Percentiles rank a stretch among this genome's conserved stretches.
These are phyloP conservation scores for Colletotrichum filicis DNA, from an alignment of 2,329 filamentous ascomycete species.

Conservation along the genomic window DNA sequence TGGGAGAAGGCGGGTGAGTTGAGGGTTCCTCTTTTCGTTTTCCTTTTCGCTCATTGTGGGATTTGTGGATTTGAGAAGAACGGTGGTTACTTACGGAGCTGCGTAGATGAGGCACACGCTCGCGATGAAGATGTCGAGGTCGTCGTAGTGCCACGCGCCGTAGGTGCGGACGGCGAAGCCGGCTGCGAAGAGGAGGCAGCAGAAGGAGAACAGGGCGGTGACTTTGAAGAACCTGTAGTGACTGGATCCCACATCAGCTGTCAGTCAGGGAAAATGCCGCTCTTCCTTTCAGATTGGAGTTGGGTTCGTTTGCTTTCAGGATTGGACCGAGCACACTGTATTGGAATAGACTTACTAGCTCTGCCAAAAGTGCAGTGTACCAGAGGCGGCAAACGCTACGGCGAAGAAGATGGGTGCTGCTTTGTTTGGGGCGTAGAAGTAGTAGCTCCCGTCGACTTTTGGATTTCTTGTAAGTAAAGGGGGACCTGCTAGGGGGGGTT, in stretches of 20 bases:
- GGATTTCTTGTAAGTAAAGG: not conserved
- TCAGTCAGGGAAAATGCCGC: too few relatives aligned
- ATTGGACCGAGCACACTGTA: too few relatives aligned
- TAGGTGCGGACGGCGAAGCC: constrained; percentile 61
- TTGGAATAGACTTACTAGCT: constrained; percentile 53
- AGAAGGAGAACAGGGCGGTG: constrained; percentile 64
- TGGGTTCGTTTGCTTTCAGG: too few relatives aligned
- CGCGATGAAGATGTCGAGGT: constrained; percentile 46
- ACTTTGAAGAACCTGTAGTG: constrained; percentile 67
- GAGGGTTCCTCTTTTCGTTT: not conserved
- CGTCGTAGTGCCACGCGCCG: constrained; percentile 45
- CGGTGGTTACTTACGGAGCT: constrained; percentile 42
- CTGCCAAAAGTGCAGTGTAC: constrained; percentile 54
- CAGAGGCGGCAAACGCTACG: constrained; percentile 51
- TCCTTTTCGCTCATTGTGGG: too few relatives aligned
- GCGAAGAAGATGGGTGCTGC: constrained; percentile 60
- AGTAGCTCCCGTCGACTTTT: constrained; percentile 54
- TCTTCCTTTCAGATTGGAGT: too few relatives aligned
- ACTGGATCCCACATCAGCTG: not conserved
- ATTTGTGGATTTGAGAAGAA: not conserved
- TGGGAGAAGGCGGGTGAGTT: not conserved
- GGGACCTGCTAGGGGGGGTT: not conserved
- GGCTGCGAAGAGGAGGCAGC: constrained; percentile 62
- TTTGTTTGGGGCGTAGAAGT: constrained; percentile 59
- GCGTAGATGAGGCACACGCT: constrained; percentile 49